Conservation (phyloP, 106 monocot genomes). For the Amphibolis antarctica region DNA sequence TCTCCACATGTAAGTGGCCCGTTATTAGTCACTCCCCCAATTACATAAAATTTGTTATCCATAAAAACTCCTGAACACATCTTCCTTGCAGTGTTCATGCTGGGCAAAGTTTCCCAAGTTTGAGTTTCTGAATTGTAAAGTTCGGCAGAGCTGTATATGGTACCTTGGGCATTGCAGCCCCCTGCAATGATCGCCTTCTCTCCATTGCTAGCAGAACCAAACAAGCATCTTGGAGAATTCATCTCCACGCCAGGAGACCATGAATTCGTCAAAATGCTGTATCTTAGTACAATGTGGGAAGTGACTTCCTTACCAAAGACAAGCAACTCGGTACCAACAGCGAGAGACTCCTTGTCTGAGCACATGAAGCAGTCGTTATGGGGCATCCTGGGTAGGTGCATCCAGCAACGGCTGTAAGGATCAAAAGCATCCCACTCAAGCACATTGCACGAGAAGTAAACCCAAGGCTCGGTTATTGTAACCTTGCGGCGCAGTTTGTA, state of each 20-base stretch:
- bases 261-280: constrained; percentile 47
- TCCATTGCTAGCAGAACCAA: constrained; percentile 71
- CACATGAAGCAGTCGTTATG: constrained; percentile 64
- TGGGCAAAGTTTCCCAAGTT: constrained; percentile 50
- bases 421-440: constrained; percentile 70
- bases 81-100: constrained; percentile 57
- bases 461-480: constrained; percentile 55
- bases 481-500: constrained; percentile 38
- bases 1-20: constrained; percentile 64
- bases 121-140: constrained; percentile 61
- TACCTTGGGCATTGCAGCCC: constrained; percentile 38
- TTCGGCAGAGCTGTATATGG: constrained; percentile 49
- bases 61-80: constrained; percentile 88
- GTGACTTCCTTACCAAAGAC: constrained; percentile 69
- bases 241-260: constrained; percentile 56
- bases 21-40: constrained; percentile 51
- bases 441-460: constrained; percentile 76
- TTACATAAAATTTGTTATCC: constrained; percentile 84
- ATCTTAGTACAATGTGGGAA: constrained; percentile 45
- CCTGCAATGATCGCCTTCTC: constrained; percentile 76
- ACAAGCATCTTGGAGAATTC: constrained; percentile 66
- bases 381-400: constrained; percentile 48
- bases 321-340: constrained; percentile 77
- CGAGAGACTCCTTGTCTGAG: constrained; percentile 82
- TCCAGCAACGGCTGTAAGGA: constrained; percentile 49